Evolutionary conservation across 768 basidiomycete genomes (phyloP).

Genomic region (Tylopilus plumbeoviolaceoides): DNA sequence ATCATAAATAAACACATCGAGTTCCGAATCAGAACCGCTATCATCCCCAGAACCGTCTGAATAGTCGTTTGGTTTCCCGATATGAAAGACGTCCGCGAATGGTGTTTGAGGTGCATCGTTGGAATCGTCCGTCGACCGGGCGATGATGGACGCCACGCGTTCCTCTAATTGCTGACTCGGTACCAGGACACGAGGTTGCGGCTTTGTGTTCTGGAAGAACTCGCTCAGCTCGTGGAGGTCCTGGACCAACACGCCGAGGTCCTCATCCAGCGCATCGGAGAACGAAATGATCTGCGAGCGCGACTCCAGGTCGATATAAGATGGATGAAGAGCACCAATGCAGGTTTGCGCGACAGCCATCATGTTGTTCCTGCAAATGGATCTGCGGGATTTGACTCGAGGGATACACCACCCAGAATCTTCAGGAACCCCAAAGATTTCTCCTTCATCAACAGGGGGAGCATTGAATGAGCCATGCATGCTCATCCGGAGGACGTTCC

Average conservation of each 20-base stretch:
- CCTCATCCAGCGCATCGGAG: constrained; percentile 45
- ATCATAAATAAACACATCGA: constrained; percentile 63
- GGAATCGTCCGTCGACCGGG: constrained; percentile 61
- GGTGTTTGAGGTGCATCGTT: constrained; percentile 71
- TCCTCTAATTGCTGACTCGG: constrained; percentile 68
- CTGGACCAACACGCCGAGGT: constrained; percentile 74
- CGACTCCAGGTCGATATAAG: constrained; percentile 70
- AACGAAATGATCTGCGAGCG: constrained; percentile 37
- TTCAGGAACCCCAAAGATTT: constrained; percentile 77
- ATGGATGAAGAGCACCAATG: constrained; percentile 63
- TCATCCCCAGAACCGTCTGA: constrained; percentile 49
- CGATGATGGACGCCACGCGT: constrained; percentile 76
- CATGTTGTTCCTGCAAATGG: constrained; percentile 70
- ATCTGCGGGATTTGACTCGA: constrained; percentile 55
- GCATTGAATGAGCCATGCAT: constrained; percentile 56
- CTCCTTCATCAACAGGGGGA: constrained; percentile 52
- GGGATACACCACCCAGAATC: constrained; percentile 88
- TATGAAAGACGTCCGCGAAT: constrained; percentile 70
- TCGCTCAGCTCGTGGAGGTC: constrained; percentile 72
- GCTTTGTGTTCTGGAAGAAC: constrained; percentile 57
- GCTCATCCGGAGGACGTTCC: constrained; percentile 87
- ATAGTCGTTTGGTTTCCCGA: constrained; percentile 35
- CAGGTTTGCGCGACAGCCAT: constrained; percentile 85
- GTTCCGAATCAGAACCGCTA: constrained; percentile 33
- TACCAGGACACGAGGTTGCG: constrained; percentile 33